Evolutionary conservation across 768 basidiomycete species (phyloP).

Genomic region (Lepiota brunneoincarnata): DNA sequence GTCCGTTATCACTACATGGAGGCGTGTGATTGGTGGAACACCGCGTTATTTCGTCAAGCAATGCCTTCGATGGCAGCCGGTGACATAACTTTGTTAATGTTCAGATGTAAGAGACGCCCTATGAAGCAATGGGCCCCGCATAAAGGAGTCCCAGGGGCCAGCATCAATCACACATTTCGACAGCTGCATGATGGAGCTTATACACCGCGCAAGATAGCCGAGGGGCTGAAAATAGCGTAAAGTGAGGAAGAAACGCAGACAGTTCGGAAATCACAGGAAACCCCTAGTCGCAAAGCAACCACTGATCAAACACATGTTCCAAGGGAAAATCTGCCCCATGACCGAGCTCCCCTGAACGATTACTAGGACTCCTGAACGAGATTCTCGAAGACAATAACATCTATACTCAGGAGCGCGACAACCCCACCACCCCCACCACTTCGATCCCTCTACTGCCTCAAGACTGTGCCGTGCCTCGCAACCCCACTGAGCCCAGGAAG

Average conservation of each 20-base stretch:
- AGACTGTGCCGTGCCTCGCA: constrained; percentile 30
- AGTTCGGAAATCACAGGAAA: too few relatives aligned
- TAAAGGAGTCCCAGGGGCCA: neutral
- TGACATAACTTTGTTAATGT: constrained; percentile 1
- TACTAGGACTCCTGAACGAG: too few relatives aligned
- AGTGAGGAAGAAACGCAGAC: too few relatives aligned
- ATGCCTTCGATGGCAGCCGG: neutral
- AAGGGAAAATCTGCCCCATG: neutral
- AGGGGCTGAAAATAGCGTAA: neutral
- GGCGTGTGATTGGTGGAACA: neutral
- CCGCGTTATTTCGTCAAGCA: neutral
- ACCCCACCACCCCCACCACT: neutral
- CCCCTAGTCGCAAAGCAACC: neutral
- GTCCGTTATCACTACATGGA: neutral
- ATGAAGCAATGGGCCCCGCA: neutral
- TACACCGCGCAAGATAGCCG: neutral
- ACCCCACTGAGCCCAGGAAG: constrained; percentile 27
- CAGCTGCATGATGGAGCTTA: too few relatives aligned
- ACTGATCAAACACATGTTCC: neutral
- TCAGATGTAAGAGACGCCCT: neutral
- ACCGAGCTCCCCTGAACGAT: too few relatives aligned
- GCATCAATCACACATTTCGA: neutral
- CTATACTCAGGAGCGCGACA: neutral
- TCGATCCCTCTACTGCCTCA: constrained; percentile 23
- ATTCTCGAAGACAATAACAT: neutral